Base-by-base conservation (phyloP, 495 filamentous ascomycete genomes). In the Alectoria sarmentosa region DNA sequence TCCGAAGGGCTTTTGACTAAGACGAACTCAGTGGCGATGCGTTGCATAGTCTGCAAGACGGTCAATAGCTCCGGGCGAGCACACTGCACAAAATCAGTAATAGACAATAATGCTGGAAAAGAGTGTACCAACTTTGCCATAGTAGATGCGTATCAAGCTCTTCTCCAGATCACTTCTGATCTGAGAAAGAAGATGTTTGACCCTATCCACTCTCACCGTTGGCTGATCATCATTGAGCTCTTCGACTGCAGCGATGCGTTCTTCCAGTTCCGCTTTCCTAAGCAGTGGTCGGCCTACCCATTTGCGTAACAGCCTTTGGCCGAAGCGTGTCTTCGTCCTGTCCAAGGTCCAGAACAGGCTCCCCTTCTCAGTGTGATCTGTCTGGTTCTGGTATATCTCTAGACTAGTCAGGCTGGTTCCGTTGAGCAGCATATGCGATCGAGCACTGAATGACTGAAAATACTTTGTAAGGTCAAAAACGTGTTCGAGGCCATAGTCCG, bases 391-490 rank as follows among this genome's bases (percentile, higher is more conserved):
- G 73, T 97, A 99, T 3, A 99, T 90, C 73, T 99, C 94, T 19
- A 99, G 80, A 70, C 90, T 96, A 19, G 92, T 91, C 42, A 99
- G 72, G 0, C 92, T 99, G 63, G 96, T 99, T 23, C 92, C 94
- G 70, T 96, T 97, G 65, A 99, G 80, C 5, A 98, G 79, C 94
- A 99, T 98, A 69, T 97, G 91, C 19, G 92, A 91, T 36, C 94
- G 81, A 3, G 93, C 90, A 70, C 90, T 96, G 75, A 99, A 99
- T 0, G 92, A 90, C 71, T 98, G 89, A 75, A 99, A 99, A 72
- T 98, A 96, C 67, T 96, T 96, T 11, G 94, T 98, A 39, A 99
- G 75, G 71, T 96, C 89, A 68, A 99, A 96, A 42, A 99, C 90
- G 76, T 99, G 92, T 71, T 99, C 88, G 48, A 99, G 80, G 2